Evolutionary conservation across 257 asterid species (phyloP), one percentile per base, ranked within the genome.

Genomic region (Ehretia macrophylla): DNA sequence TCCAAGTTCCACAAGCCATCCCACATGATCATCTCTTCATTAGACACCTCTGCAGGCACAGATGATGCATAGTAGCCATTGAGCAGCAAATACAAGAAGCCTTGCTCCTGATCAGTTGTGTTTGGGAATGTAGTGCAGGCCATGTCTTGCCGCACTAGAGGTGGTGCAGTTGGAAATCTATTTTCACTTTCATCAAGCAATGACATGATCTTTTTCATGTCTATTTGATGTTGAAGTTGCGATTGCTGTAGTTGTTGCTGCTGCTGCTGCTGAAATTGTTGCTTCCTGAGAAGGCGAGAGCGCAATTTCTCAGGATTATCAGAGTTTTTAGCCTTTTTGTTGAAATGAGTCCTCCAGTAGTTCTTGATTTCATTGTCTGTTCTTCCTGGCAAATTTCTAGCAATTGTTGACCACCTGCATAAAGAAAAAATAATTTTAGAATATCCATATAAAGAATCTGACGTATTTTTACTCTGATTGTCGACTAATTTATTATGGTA

Each of bases 281-380:
- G 95, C 75, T 74, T 72, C 69, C 80, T 69, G 17, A 80, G 72
- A 0, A 85, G 76, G 3, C 81, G 81, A 0, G 83, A 82, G 13
- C 67, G 66, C 4, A 77, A 19, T 32, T 83, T 83, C 42, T 85
- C 85, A 0, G 62, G 68, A 64, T 69, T 72, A 0, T 72, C 62
- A 12, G 74, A 44, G 53, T 73, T 45, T 50, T 77, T 83, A 10
- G 39, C 64, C 72, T 75, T 81, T 21, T 85, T 87, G 83, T 83
- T 88, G 81, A 88, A 85, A 77, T 85, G 96, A 53, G 96, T 88
- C 67, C 95, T 79, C 96, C 95, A 85, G 14, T 88, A 88, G 45
- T 88, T 88, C 64, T 88, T 88, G 59, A 88, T 88, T 58, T 88
- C 95, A 23, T 88, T 88, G 56, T 88, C 95, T 0, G 96, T 88